Evolutionary conservation across 1,284 basidiomycete genomes (phyloP).

Genomic region (Erythrobasidium hasegawianum): DNA sequence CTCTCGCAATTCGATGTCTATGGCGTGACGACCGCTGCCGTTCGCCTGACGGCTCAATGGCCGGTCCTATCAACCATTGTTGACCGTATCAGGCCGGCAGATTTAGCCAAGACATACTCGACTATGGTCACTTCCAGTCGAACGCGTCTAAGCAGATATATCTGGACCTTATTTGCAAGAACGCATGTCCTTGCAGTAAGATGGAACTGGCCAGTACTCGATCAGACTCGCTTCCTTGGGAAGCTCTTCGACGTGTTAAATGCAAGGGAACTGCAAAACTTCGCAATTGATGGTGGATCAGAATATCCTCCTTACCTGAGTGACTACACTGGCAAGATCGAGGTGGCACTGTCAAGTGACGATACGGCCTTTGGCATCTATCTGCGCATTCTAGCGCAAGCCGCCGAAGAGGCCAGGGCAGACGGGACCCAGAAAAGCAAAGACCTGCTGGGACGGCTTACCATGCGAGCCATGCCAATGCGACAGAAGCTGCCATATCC

Average conservation of each 20-base stretch:
- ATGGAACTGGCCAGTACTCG: slow-evolving; percentile 71
- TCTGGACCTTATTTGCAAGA: slow-evolving; percentile 67
- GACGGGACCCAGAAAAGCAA: slow-evolving; percentile 35
- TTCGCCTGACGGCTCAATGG: slow-evolving; percentile 65
- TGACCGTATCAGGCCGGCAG: slow-evolving; percentile 59
- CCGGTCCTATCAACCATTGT: slow-evolving; percentile 60
- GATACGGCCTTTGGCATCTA: slow-evolving; percentile 78
- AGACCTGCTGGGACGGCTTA: slow-evolving; percentile 63
- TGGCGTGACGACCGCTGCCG: slow-evolving; percentile 56
- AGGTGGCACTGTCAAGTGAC: slow-evolving; percentile 54
- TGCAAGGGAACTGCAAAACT: slow-evolving; percentile 71
- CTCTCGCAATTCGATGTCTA: slow-evolving; percentile 72
- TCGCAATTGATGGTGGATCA: slow-evolving; percentile 63
- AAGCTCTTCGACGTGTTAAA: slow-evolving; percentile 73
- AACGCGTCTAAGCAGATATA: slow-evolving; percentile 67
- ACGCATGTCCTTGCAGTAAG: slow-evolving; percentile 65
- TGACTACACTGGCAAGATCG: slow-evolving; percentile 54
- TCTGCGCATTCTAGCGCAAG: slow-evolving; percentile 68
- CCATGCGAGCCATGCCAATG: slow-evolving; percentile 74
- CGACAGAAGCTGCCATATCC: slow-evolving; percentile 56
- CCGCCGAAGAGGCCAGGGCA: slow-evolving; percentile 51
- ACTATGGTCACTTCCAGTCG: slow-evolving; percentile 54
- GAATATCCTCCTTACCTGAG: slow-evolving; percentile 77
- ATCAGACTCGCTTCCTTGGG: slow-evolving; percentile 61
- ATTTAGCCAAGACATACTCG: slow-evolving; percentile 57